Conservation (phyloP, 805 yeast genomes). For the Kazachstania psychrophila region DNA sequence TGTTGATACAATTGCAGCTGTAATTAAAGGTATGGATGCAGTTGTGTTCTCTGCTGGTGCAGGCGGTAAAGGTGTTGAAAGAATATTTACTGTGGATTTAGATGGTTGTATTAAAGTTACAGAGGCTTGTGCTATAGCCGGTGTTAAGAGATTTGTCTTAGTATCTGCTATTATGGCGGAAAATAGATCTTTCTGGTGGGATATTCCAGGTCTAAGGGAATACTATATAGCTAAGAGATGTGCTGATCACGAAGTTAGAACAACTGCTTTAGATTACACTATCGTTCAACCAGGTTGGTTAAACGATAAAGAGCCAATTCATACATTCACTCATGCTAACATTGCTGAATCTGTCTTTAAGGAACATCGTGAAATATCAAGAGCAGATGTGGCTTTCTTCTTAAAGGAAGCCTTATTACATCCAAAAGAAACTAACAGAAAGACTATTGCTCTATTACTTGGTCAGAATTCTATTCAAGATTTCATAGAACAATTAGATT, state of each 20-base stretch:
- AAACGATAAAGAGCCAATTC: conserved; percentile 29
- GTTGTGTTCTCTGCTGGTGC: conserved; percentile 58
- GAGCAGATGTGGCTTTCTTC: conserved; percentile 50
- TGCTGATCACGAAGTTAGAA: conserved; percentile 42
- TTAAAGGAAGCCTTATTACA: conserved; percentile 33
- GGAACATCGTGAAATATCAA: conserved; percentile 7
- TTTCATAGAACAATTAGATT: conserved; percentile 7
- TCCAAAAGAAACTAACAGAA: conserved; percentile 33
- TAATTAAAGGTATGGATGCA: conserved; percentile 41
- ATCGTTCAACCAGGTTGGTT: conserved; percentile 45
- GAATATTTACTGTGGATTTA: conserved; percentile 45
- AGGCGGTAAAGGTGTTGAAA: conserved; percentile 29
- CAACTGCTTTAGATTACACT: conserved; percentile 41
- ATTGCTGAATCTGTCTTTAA: conserved; percentile 11
- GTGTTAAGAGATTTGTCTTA: conserved; percentile 39
- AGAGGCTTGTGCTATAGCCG: conserved; percentile 42
- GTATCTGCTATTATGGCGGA: conserved; percentile 50
- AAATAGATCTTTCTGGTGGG: conserved; percentile 39
- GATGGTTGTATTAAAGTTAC: conserved; percentile 51
- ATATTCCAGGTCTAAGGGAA: conserved; percentile 31
- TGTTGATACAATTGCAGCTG: conserved; percentile 29
- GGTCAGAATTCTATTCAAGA: conserved; percentile 32
- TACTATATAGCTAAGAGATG: conserved; percentile 55
- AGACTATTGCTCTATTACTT: conserved; percentile 36
- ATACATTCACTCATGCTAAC: conserved; percentile 29